phyloP scores from a whole-genome alignment of 2,329 filamentous ascomycete genomes.

The Penicillium sp. region DNA sequence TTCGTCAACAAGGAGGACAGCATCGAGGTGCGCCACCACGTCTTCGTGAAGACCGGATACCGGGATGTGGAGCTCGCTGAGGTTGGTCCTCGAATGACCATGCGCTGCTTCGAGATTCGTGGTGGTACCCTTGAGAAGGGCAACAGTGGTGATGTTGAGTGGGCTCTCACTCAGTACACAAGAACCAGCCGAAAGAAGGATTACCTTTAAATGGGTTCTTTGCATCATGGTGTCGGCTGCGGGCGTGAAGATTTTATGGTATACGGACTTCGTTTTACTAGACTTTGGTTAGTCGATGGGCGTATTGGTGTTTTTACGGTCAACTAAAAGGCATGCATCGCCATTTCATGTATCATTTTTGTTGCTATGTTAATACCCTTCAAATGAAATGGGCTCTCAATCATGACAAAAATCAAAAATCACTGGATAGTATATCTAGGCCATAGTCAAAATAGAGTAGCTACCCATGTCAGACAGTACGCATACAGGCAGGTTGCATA shows the following conservation, averaged over 20 bases:
- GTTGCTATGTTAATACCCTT: constrained; percentile 23
- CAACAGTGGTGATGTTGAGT: constrained; percentile 93
- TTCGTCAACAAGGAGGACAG: constrained; percentile 87
- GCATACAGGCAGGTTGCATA: no score
- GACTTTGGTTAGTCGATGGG: constrained; percentile 23
- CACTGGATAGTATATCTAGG: no score
- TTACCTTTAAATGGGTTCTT: constrained; percentile 62
- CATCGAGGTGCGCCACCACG: constrained; percentile 89
- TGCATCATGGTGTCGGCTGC: constrained; percentile 17
- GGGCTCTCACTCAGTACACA: constrained; percentile 94
- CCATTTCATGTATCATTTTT: constrained; percentile 24
- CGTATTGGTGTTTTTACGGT: constrained; percentile 31
- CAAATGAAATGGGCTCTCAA: not conserved
- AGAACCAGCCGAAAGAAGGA: constrained; percentile 94
- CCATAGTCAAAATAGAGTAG: no score
- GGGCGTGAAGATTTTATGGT: constrained; percentile 17
- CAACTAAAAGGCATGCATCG: not conserved
- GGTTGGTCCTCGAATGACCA: constrained; percentile 94
- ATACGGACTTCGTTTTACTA: constrained; percentile 14
- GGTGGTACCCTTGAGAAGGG: constrained; percentile 83
- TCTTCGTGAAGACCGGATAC: constrained; percentile 91
- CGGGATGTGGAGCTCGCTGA: constrained; percentile 86
- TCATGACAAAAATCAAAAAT: not conserved
- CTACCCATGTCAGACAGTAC: no score
- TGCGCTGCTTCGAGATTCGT: constrained; percentile 91